Evolutionary conservation across 75 land plant genomes (phyloP).

Genomic region (Selaginella moellendorffii): DNA sequence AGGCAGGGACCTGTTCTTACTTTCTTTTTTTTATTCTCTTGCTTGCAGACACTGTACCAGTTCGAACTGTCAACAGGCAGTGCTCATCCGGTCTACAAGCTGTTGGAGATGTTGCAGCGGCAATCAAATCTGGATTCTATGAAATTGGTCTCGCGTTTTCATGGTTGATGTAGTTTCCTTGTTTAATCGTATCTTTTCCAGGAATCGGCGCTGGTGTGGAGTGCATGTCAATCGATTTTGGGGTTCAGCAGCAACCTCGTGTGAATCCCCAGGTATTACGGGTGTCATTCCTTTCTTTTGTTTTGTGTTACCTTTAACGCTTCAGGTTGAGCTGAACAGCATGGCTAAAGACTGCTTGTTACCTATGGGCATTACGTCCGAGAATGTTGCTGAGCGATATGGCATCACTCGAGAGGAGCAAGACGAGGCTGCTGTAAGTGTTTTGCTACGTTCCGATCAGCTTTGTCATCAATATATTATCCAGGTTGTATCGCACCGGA

Average conservation of each 20-base stretch:
- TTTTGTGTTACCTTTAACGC: no score
- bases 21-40: no score
- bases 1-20: no score
- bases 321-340: conserved; percentile 12
- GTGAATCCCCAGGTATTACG: no score
- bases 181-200: conserved; percentile 7
- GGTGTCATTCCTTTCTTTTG: no score
- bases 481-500: conserved; percentile 17
- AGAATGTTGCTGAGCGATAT: conserved; percentile 22
- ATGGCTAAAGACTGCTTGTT: conserved; percentile 15
- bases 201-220: conserved; percentile 23
- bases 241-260: no score
- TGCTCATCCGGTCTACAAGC: conserved; percentile 73
- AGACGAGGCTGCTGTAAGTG: conserved; percentile 20
- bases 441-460: not conserved
- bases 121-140: conserved; percentile 55
- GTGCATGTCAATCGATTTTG: no score
- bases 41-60: conserved; percentile 45
- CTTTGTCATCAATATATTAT: not conserved
- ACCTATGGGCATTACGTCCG: conserved; percentile 25
- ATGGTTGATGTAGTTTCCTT: no score
- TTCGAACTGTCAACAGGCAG: conserved; percentile 56
- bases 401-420: conserved; percentile 14
- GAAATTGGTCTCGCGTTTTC: conserved; percentile 55
- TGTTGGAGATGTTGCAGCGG: conserved; percentile 60